Base-by-base conservation (phyloP, 305 asterid species). In the Fraxinus greggii region DNA sequence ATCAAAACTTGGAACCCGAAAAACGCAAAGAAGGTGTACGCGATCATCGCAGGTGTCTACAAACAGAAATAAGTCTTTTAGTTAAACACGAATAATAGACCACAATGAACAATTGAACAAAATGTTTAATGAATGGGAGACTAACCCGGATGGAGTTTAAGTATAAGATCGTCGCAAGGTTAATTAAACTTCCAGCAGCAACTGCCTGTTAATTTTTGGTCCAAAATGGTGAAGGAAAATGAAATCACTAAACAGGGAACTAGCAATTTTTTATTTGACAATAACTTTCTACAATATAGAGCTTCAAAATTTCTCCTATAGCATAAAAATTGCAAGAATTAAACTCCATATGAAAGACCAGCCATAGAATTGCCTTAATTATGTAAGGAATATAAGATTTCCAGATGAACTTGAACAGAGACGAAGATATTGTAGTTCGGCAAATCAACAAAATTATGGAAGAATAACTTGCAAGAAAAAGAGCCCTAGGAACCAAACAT, bases 131-230 rank as follows among this genome's bases (percentile, higher is more conserved):
- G 19, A 75, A 79, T 80, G 78, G 82, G 67, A 80, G 70, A 83
- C 94, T 74, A 75, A 95, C 99, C 82, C 86, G 85, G 86, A 94
- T 85, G 73, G 99, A 89, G 78, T 94, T 94, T 65, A 94, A 74
- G 84, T 94, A 86, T 74, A 96, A 83, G 48, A 96, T 83, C 5
- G 99, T 96, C 23, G 98, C 98, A 80, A 96, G 97, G 90, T 96
- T 96, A 61, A 94, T 79, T 85, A 96, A 93, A 90, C 99, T 96
- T 88, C 99, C 99, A 85, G 97, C 98, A 81, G 98, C 99, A 83
- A 94, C 91, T 10, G 94, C 98, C 98, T 95, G 94, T 88, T 74
- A 56, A 85, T 81, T 51, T 76, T 80, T 63, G 15, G 72, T 79
- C 72, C n/a, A 51, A 59, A 26, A 28, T 5, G 2, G 7, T 32